phyloP scores from a whole-genome alignment of 768 basidiomycete genomes.

The Lenzites betulinus region DNA sequence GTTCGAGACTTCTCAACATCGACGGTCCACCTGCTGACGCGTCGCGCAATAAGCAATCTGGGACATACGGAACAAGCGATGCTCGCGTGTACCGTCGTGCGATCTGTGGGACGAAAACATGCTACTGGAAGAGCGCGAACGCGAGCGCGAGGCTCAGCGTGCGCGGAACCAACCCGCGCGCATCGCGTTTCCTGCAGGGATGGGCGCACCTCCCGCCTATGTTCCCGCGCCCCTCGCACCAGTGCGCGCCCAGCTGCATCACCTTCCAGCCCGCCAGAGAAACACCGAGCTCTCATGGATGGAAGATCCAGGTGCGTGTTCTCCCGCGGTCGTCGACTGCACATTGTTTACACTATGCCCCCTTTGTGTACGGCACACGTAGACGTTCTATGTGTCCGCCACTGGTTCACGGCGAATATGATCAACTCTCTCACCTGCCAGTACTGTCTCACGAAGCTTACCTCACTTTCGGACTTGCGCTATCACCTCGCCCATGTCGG shows the following conservation, averaged over 20 bases:
- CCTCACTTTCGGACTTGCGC: constrained; percentile 29
- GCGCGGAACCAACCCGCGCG: background rate
- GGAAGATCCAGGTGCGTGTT: constrained; percentile 20
- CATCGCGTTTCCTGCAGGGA: background rate
- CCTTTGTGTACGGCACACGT: background rate
- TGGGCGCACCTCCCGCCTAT: background rate
- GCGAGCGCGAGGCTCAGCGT: constrained; percentile 26
- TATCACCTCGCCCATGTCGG: constrained; percentile 28
- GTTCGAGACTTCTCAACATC: constrained; percentile 4
- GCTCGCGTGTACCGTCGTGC: constrained; percentile 38
- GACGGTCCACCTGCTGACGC: background rate
- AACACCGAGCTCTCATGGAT: constrained; percentile 23
- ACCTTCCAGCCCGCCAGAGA: no score
- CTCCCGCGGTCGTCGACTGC: background rate
- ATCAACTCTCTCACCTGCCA: constrained; percentile 27
- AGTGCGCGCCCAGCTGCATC: background rate
- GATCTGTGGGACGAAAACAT: constrained; percentile 42
- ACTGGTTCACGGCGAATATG: constrained; percentile 29
- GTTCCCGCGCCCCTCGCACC: background rate
- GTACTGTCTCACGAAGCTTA: constrained; percentile 29
- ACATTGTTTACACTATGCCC: background rate
- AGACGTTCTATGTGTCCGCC: constrained; percentile 23
- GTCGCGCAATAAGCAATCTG: constrained; percentile 17
- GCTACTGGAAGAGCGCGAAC: constrained; percentile 37
- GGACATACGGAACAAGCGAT: constrained; percentile 30